These are phyloP conservation scores for Coniochaeta ligniaria DNA, from an alignment of 2,329 filamentous ascomycete genomes.

Conservation along the genomic window DNA sequence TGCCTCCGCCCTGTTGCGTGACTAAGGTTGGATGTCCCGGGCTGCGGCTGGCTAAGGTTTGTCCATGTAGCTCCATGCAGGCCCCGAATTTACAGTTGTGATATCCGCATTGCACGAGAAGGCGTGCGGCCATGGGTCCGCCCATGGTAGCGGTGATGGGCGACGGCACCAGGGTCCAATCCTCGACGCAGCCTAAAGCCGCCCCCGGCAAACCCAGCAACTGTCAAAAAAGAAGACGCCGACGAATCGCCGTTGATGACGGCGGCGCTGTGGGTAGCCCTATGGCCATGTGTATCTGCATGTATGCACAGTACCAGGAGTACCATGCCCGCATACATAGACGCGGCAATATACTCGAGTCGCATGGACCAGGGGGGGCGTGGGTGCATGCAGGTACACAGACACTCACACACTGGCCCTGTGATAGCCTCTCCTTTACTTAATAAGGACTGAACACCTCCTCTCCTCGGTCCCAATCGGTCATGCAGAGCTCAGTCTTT, in stretches of 20 bases:
- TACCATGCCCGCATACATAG: neutral
- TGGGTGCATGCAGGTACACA: neutral
- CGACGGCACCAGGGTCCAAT: neutral
- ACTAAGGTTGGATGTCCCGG: neutral
- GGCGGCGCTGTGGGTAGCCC: neutral
- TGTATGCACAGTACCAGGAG: neutral
- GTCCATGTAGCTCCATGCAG: neutral
- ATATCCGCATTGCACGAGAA: neutral
- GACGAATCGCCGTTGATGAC: constrained; percentile 1
- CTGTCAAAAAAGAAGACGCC: neutral
- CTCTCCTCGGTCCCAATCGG: neutral
- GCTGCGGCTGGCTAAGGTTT: neutral
- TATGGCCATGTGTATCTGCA: neutral
- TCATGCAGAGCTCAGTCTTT: neutral
- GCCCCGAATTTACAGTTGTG: neutral
- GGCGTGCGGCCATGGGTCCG: neutral
- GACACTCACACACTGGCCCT: neutral
- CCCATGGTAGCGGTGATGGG: neutral
- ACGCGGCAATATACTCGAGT: neutral
- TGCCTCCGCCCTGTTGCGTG: neutral
- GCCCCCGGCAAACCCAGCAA: neutral
- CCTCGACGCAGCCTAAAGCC: neutral
- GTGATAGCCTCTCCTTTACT: neutral
- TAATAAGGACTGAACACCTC: neutral
- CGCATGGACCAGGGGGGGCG: neutral